Percentiles rank a stretch among this genome's conserved stretches.
These are phyloP conservation scores for Lentinula lateritia DNA, from an alignment of 768 basidiomycete genomes.

Conservation along the genomic window DNA sequence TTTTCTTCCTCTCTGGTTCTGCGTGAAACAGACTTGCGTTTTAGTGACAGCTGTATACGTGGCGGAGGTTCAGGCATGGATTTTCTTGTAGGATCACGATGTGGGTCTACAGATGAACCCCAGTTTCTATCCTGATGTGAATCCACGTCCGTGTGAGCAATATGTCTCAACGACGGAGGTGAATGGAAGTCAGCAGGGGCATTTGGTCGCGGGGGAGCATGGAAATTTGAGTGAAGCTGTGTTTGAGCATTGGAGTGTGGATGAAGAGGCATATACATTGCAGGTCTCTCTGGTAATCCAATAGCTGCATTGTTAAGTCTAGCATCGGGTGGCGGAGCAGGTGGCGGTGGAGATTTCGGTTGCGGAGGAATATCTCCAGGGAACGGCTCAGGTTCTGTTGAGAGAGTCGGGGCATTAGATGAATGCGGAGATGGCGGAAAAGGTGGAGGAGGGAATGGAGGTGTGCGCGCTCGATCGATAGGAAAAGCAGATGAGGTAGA, in stretches of 20 bases:
- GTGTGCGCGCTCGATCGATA: conserved; percentile 7
- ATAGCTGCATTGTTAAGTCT: conserved; percentile 13
- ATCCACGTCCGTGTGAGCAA: not conserved
- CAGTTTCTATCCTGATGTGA: not conserved
- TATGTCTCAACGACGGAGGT: conserved; percentile 27
- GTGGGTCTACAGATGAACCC: not conserved
- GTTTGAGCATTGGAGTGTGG: conserved; percentile 10
- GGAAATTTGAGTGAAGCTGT: conserved; percentile 8
- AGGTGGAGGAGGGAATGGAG: conserved; percentile 10
- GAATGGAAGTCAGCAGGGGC: conserved; percentile 43
- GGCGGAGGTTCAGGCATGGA: conserved; percentile 3
- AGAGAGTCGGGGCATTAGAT: conserved; percentile 17
- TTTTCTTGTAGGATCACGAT: not conserved
- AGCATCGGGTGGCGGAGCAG: conserved; percentile 29
- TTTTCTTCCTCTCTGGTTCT: conserved; percentile 62
- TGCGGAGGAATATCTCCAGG: conserved; percentile 15
- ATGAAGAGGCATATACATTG: conserved; percentile 14
- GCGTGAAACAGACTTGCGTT: conserved; percentile 13
- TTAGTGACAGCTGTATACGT: not conserved
- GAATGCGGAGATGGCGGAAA: conserved; percentile 9
- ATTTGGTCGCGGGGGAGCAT: conserved; percentile 20
- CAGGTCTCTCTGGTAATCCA: conserved; percentile 13
- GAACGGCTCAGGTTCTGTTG: conserved; percentile 3
- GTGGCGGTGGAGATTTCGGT: conserved; percentile 22
- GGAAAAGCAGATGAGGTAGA: conserved; percentile 6